Conservation (phyloP, 139 green algal genomes). For the Chlorella sp. region DNA sequence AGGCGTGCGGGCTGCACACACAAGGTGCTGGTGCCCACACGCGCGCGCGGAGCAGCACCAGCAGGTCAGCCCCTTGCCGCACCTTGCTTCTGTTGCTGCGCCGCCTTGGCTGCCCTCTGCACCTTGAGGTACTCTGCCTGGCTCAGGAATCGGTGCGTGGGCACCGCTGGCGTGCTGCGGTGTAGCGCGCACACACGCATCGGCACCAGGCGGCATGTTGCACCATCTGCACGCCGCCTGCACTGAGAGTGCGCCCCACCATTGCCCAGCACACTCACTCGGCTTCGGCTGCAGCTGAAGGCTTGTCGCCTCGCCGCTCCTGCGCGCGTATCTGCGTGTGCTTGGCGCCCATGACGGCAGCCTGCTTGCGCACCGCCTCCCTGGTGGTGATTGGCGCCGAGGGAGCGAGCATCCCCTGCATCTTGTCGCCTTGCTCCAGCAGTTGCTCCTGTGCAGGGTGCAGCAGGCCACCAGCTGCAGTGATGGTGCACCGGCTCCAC, state of each 20-base stretch:
- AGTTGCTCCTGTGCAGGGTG: conserved; percentile 1
- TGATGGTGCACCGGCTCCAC: too few species aligned
- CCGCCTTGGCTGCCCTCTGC: background rate
- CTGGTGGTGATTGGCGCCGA: background rate
- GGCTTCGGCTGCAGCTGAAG: background rate
- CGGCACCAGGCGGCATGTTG: background rate
- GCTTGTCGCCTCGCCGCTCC: background rate
- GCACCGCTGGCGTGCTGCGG: background rate
- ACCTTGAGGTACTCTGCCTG: background rate
- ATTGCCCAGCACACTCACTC: background rate
- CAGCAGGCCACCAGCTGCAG: background rate
- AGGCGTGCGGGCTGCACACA: too few species aligned
- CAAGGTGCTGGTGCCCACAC: too few species aligned
- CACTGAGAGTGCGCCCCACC: background rate
- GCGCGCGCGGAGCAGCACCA: too few species aligned
- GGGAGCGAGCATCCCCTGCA: background rate
- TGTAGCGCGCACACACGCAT: background rate
- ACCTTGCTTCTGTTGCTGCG: background rate
- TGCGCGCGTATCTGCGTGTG: background rate
- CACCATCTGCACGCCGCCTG: background rate
- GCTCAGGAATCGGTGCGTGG: background rate
- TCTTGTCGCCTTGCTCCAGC: background rate
- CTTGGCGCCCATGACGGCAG: too few species aligned
- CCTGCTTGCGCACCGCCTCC: background rate
- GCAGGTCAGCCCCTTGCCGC: too few species aligned